phyloP scores from a whole-genome alignment of 2,329 filamentous ascomycete genomes.

The Xylaria sp. region DNA sequence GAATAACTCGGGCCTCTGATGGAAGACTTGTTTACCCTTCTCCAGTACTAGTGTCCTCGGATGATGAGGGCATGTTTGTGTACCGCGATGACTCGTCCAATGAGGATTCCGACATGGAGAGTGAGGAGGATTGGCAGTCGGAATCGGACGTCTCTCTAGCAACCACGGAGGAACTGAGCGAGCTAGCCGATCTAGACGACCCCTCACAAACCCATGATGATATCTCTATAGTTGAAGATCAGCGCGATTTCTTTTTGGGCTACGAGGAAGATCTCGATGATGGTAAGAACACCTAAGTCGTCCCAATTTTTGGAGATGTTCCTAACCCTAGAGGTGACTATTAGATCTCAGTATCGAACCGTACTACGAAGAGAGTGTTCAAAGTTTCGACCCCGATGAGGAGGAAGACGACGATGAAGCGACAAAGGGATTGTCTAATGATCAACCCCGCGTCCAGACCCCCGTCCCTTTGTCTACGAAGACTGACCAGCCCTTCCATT shows the following conservation, averaged over 20 bases:
- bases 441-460: not conserved
- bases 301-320: conserved; percentile 3
- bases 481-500: not conserved
- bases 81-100: conserved; percentile 3
- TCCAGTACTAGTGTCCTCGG: not conserved
- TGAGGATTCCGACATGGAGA: conserved; percentile 1
- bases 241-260: not conserved
- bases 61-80: not conserved
- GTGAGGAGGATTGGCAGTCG: not conserved
- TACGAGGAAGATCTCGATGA: conserved; percentile 24
- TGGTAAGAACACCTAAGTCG: conserved; percentile 17
- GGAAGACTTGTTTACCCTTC: not conserved
- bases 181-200: not conserved
- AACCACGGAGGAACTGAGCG: conserved; percentile 14
- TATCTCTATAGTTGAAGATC: conserved; percentile 18
- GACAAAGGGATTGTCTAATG: conserved; percentile 8
- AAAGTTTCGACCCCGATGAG: not conserved
- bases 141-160: conserved; percentile 1
- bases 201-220: conserved; percentile 3
- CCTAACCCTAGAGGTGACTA: not conserved
- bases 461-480: not conserved
- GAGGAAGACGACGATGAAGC: conserved; percentile 12
- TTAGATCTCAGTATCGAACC: not conserved
- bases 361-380: not conserved
- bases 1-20: not conserved